A percentile compares a stretch with the other conserved stretches of the same genome.
These are phyloP conservation scores for Ormosia emarginata DNA, from an alignment of 306 rosid genomes.

Conservation along the genomic window DNA sequence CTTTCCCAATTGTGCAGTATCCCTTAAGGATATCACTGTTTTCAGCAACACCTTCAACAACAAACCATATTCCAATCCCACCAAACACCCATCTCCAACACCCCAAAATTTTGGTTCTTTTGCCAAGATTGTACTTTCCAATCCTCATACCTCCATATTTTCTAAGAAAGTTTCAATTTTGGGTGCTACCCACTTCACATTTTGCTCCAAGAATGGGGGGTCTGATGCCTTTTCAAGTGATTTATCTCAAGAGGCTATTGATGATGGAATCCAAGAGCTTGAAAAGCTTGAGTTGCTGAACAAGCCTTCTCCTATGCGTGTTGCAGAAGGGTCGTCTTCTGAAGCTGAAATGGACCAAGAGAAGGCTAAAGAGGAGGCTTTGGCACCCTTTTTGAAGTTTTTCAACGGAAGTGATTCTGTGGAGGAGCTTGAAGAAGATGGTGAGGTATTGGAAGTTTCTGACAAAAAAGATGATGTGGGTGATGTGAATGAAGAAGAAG, in stretches of 20 bases:
- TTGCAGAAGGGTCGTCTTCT: conserved; percentile 32
- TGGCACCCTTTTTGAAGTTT: conserved; percentile 87
- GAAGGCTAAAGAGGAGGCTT: conserved; percentile 49
- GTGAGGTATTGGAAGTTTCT: conserved; percentile 26
- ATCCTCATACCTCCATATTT: conserved; percentile 21
- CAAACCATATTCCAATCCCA: not conserved
- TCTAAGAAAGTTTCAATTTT: conserved; percentile 36
- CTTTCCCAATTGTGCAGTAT: conserved; percentile 19
- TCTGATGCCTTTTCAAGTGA: conserved; percentile 54
- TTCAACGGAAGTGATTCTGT: conserved; percentile 51
- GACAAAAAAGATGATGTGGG: conserved; percentile 37
- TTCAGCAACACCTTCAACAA: conserved; percentile 13
- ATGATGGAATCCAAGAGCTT: conserved; percentile 40
- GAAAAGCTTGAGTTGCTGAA: conserved; percentile 64
- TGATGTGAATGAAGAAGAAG: conserved; percentile 40
- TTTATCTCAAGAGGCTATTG: conserved; percentile 35
- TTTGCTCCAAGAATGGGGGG: conserved; percentile 58
- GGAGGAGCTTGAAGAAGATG: conserved; percentile 41
- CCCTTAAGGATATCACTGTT: conserved; percentile 11
- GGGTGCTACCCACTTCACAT: conserved; percentile 36
- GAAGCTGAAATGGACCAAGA: conserved; percentile 41
- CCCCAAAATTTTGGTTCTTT: conserved; percentile 19
- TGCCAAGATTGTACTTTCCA: conserved; percentile 7
- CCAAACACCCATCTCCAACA: conserved; percentile 14
- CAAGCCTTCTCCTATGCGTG: conserved; percentile 66